A percentile compares a stretch with the other conserved stretches of the same genome.
phyloP scores from a whole-genome alignment of 805 yeast species.

The Clavispora santaluciae region DNA sequence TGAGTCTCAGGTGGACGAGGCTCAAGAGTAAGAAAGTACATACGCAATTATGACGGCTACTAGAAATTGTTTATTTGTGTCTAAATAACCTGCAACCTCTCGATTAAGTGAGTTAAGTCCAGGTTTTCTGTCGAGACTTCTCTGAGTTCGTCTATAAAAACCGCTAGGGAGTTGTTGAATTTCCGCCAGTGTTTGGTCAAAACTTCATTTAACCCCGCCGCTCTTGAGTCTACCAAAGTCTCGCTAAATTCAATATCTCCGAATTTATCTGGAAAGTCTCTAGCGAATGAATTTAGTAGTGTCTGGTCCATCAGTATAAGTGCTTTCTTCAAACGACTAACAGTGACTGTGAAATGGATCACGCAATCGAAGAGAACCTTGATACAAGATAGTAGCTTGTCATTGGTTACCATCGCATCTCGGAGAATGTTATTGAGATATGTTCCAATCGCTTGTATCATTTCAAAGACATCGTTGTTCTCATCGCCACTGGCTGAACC shows the following conservation, averaged over 20 bases:
- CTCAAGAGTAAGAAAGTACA: conserved; percentile 2
- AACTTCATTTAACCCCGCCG: conserved; percentile 12
- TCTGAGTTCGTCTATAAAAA: conserved; percentile 9
- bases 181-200: conserved; percentile 14
- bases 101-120: conserved; percentile 7
- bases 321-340: conserved; percentile 50
- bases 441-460: conserved; percentile 43
- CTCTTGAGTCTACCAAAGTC: conserved; percentile 25
- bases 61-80: neutral
- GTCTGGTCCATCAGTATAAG: conserved; percentile 45
- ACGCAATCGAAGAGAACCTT: conserved; percentile 44
- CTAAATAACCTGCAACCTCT: conserved; percentile 5
- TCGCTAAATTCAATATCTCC: conserved; percentile 27
- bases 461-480: conserved; percentile 16
- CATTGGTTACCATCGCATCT: conserved; percentile 63
- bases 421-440: conserved; percentile 60
- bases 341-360: conserved; percentile 43
- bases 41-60: neutral
- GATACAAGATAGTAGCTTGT: conserved; percentile 44
- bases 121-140: conserved; percentile 12
- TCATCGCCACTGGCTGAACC: conserved; percentile 2
- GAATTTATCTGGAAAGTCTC: conserved; percentile 28
- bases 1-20: conserved; percentile 36
- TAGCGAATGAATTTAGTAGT: conserved; percentile 36
- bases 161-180: conserved; percentile 10